Evolutionary conservation across 305 asterid species (phyloP).

Genomic region (Plantago coronopus): DNA sequence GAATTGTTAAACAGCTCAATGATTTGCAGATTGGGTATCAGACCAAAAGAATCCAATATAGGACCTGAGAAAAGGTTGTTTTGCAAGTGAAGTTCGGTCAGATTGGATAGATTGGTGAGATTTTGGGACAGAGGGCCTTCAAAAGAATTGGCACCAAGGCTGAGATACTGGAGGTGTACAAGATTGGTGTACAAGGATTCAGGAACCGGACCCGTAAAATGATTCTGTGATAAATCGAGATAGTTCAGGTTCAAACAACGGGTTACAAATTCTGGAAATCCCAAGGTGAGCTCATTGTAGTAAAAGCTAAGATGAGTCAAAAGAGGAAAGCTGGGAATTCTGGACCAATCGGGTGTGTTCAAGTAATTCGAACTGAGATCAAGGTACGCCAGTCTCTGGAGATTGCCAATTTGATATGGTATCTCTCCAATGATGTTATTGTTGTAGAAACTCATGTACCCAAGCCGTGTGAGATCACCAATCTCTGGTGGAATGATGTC

Average conservation of each 20-base stretch:
- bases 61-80: conserved; percentile 29
- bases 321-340: conserved; percentile 30
- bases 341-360: conserved; percentile 45
- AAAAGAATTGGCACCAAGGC: conserved; percentile 33
- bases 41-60: conserved; percentile 28
- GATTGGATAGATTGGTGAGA: conserved; percentile 30
- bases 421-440: conserved; percentile 34
- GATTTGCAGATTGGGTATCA: conserved; percentile 22
- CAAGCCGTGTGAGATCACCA: conserved; percentile 32
- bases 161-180: conserved; percentile 33
- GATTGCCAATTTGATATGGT: conserved; percentile 43
- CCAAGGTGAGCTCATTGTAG: conserved; percentile 30
- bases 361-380: conserved; percentile 48
- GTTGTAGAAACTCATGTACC: conserved; percentile 35
- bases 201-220: conserved; percentile 36
- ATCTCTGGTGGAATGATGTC: conserved; percentile 41
- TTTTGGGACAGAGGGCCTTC: conserved; percentile 33
- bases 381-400: conserved; percentile 34
- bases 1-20: conserved; percentile 37
- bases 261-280: conserved; percentile 40
- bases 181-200: conserved; percentile 33
- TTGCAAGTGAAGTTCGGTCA: conserved; percentile 33
- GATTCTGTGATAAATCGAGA: conserved; percentile 39
- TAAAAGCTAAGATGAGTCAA: conserved; percentile 33
- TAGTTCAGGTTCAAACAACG: conserved; percentile 34